phyloP scores from a whole-genome alignment of 2,329 filamentous ascomycete genomes.

The Botrytis pseudocinerea region DNA sequence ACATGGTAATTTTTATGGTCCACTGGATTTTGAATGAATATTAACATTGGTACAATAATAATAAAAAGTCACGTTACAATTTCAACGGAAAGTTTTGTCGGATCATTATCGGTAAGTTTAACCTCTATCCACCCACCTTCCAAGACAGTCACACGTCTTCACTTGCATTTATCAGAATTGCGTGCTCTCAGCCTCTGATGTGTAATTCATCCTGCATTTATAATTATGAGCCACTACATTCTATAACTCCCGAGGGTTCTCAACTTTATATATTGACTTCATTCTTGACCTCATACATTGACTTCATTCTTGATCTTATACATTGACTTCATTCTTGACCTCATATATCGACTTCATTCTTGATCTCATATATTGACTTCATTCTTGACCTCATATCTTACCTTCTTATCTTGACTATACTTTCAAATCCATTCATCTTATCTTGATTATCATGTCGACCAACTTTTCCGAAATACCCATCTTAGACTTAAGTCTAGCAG shows the following conservation, averaged over 20 bases:
- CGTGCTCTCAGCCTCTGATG: neutral
- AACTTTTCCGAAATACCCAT: slow-evolving; percentile 20
- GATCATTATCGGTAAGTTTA: neutral
- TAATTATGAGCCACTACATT: neutral
- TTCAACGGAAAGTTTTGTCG: neutral
- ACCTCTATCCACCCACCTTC: neutral
- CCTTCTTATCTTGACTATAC: neutral
- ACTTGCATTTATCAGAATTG: neutral
- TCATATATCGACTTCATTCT: too few relatives aligned
- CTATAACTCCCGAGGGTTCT: too few relatives aligned
- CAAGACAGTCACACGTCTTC: neutral
- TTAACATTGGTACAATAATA: too few relatives aligned
- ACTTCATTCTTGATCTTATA: too few relatives aligned
- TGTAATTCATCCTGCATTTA: neutral
- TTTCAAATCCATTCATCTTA: neutral
- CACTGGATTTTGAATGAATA: too few relatives aligned
- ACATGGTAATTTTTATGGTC: rapidly evolving
- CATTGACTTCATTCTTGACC: too few relatives aligned
- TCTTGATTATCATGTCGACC: slow-evolving; percentile 7
- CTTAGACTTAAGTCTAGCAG: slow-evolving; percentile 10
- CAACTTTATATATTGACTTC: too few relatives aligned
- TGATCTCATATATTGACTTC: neutral
- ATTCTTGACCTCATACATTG: too few relatives aligned
- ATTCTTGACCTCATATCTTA: too few relatives aligned
- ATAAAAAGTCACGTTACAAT: neutral